Evolutionary conservation across 495 filamentous ascomycete species (phyloP), one percentile per base, ranked within the genome.

Genomic region (Corynascus novoguineensis): DNA sequence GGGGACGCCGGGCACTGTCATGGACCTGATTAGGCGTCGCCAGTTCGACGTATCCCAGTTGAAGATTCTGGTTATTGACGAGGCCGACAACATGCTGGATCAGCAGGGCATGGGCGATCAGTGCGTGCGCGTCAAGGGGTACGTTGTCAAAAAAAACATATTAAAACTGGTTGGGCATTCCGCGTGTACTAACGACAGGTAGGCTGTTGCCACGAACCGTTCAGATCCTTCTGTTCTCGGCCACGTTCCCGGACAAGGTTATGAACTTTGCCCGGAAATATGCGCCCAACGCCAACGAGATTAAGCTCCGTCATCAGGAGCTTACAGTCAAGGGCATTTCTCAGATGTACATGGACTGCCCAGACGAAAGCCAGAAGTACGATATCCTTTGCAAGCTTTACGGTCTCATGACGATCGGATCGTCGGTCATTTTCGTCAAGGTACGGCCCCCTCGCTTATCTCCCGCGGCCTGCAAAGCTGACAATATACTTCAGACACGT

Each of bases 281-380:
- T 64, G 88, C 91, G 6, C 92, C 92, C 6, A 78, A 84, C 12
- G 86, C 93, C 19, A 95, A 96, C 72, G 78, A 90, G 64, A 88
- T 97, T 64, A 93, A 89, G 29, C 81, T 99, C 35, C 83, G 86
- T 60, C 85, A 90, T 41, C 85, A 95, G 63, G 92, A 97, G 65
- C 83, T 99, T 63, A 97, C 92, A 0, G 90, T 97, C 55, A 89
- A 95, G 64, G 92, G 93, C 6, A 99, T 99, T 69, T 93, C 88
- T 61, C 95, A 99, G 68, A 83, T 99, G 62, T 97, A 90, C 66
- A 88, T 99, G 71, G 95, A 99, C 68, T 96, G 90, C 71, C 74
- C 84, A 5, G 74, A 74, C 19, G 88, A 93, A 46, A 72, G 85
- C 12, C 81, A 89, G 63, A 99, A 99, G 67, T 99, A 93, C 67